Evolutionary conservation across 164 flowering plant species (phyloP).

Genomic region (Kingdonia uniflora): DNA sequence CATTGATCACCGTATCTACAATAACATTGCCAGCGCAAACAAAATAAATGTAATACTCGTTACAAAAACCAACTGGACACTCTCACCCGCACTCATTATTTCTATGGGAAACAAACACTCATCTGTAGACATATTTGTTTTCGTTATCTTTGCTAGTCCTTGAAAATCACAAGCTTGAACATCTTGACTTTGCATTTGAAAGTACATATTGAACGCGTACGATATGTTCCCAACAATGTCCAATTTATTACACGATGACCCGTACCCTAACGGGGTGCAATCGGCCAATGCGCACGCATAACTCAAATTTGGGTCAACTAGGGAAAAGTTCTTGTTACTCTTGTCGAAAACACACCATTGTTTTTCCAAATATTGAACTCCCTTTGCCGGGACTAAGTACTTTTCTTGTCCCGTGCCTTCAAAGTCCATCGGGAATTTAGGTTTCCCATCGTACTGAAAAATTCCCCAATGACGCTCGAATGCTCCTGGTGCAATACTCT

Average conservation of each 20-base stretch:
- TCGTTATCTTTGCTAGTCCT: constrained; percentile 49
- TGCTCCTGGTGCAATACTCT: constrained; percentile 69
- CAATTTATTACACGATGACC: constrained; percentile 49
- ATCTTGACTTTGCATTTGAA: constrained; percentile 59
- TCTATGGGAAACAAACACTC: constrained; percentile 66
- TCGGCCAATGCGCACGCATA: constrained; percentile 63
- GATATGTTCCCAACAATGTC: constrained; percentile 47
- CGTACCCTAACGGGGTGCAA: constrained; percentile 63
- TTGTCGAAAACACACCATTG: constrained; percentile 61
- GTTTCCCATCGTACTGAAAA: constrained; percentile 66
- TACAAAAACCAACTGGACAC: constrained; percentile 4
- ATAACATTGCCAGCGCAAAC: background rate
- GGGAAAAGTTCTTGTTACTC: constrained; percentile 12
- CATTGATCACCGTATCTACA: constrained; percentile 2
- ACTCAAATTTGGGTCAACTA: constrained; percentile 26
- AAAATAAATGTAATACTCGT: constrained; percentile 2
- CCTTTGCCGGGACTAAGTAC: constrained; percentile 40
- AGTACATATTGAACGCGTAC: constrained; percentile 76
- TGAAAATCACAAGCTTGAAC: constrained; percentile 57
- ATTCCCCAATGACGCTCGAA: constrained; percentile 98
- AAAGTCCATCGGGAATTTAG: constrained; percentile 66
- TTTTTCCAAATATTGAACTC: constrained; percentile 42
- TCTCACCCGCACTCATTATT: constrained; percentile 26
- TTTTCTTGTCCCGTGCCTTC: constrained; percentile 47
- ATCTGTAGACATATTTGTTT: constrained; percentile 28